Evolutionary conservation across 371 early-diverging fungal genomes (phyloP).

Genomic region (Actinomortierella wolfii): DNA sequence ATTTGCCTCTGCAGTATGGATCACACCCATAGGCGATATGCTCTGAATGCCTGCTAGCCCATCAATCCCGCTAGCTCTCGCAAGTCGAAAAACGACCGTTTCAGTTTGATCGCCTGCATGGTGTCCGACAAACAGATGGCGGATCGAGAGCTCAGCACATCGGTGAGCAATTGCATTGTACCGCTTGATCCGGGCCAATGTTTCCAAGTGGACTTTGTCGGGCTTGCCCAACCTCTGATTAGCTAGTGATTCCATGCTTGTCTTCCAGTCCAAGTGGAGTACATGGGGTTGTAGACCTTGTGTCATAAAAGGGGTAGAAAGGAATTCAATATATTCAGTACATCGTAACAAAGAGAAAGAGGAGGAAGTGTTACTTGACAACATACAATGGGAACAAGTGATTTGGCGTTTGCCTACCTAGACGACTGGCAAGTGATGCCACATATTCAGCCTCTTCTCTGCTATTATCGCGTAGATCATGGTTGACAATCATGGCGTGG

Average conservation of each 20-base stretch:
- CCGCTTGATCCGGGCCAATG: slow-evolving; percentile 49
- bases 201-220: slow-evolving; percentile 46
- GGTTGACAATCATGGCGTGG: slow-evolving; percentile 34
- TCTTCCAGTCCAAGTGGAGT: slow-evolving; percentile 25
- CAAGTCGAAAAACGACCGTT: slow-evolving; percentile 55
- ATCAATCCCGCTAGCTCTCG: slow-evolving; percentile 54
- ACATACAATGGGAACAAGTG: no score
- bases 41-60: slow-evolving; percentile 55
- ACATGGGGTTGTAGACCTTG: slow-evolving; percentile 30
- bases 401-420: slow-evolving; percentile 8
- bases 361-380: no score
- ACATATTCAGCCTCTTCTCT: slow-evolving; percentile 22
- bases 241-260: neutral
- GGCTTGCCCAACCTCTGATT: slow-evolving; percentile 10
- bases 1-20: slow-evolving; percentile 13
- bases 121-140: slow-evolving; percentile 55
- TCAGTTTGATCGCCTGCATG: slow-evolving; percentile 60
- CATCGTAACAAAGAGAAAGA: neutral
- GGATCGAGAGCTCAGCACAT: slow-evolving; percentile 34
- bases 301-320: neutral
- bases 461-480: slow-evolving; percentile 27
- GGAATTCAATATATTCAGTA: neutral
- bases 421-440: slow-evolving; percentile 12
- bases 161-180: slow-evolving; percentile 46
- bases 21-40: slow-evolving; percentile 27